Evolutionary conservation across 495 filamentous ascomycete genomes (phyloP).

Genomic region (Extremus antarcticus): DNA sequence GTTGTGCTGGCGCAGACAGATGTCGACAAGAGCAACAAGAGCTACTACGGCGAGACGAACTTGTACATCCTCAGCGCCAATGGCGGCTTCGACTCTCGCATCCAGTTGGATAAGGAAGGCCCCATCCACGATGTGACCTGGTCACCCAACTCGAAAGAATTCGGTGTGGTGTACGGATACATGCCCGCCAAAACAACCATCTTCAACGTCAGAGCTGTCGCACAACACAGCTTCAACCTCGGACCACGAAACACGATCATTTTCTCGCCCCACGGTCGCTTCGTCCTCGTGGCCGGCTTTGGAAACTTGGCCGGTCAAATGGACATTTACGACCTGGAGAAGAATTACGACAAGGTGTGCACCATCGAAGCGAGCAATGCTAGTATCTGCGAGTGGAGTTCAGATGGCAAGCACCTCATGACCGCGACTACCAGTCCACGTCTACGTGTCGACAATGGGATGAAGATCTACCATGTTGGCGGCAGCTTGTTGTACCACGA

Average conservation of each 20-base stretch:
- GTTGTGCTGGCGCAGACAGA: conserved; percentile 97
- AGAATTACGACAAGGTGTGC: conserved; percentile 77
- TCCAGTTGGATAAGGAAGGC: conserved; percentile 88
- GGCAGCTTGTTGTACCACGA: conserved; percentile 88
- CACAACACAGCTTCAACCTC: conserved; percentile 71
- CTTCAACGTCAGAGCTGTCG: conserved; percentile 76
- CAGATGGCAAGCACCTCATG: conserved; percentile 86
- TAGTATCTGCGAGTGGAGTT: conserved; percentile 91
- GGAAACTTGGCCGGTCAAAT: conserved; percentile 95
- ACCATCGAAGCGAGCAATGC: conserved; percentile 94
- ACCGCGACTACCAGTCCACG: conserved; percentile 94
- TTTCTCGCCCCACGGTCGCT: conserved; percentile 89
- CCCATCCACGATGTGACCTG: conserved; percentile 98
- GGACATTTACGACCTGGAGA: conserved; percentile 91
- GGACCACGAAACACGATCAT: conserved; percentile 85
- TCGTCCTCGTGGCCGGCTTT: conserved; percentile 89
- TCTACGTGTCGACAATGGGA: conserved; percentile 88
- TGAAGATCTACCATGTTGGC: conserved; percentile 88
- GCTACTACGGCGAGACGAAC: conserved; percentile 97
- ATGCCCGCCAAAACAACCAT: conserved; percentile 97
- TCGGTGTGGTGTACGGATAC: conserved; percentile 92
- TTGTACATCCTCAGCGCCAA: conserved; percentile 89
- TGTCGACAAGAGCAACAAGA: conserved; percentile 94
- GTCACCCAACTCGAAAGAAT: conserved; percentile 93
- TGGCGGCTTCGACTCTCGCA: conserved; percentile 81